These are phyloP conservation scores for Chlorencoelia australis DNA, from an alignment of 2,329 filamentous ascomycete species.

Conservation along the genomic window DNA sequence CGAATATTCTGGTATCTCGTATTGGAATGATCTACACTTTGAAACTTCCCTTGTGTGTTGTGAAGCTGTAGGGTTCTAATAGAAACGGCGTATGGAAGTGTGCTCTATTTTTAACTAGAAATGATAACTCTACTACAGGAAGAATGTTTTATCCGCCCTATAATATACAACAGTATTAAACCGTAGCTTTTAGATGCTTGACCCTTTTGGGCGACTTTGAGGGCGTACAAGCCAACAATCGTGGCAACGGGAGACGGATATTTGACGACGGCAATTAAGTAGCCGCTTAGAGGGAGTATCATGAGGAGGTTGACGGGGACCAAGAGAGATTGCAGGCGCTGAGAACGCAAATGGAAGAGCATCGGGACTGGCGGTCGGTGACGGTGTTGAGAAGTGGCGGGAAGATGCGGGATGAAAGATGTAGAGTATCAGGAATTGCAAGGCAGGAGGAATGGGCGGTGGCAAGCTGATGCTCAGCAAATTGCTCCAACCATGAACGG, in stretches of 20 bases:
- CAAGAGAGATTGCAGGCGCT: not conserved
- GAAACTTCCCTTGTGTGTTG: too few species aligned
- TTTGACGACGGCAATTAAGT: not conserved
- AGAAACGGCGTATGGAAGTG: too few species aligned
- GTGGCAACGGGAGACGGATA: not conserved
- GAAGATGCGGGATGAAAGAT: conserved; percentile 8
- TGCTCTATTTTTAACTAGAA: too few species aligned
- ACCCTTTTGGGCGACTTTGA: too few species aligned
- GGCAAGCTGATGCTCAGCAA: too few species aligned
- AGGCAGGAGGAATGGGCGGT: conserved; percentile 10
- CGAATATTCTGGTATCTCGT: not conserved
- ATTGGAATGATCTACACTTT: too few species aligned
- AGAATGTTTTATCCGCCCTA: not conserved
- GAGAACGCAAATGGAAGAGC: not conserved
- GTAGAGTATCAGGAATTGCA: conserved; percentile 13
- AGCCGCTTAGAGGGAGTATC: not conserved
- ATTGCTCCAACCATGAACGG: conserved; percentile 11
- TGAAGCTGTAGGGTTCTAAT: too few species aligned
- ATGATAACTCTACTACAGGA: not conserved
- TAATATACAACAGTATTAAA: not conserved
- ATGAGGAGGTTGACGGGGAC: not conserved
- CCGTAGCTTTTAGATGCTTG: too few species aligned
- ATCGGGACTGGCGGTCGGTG: not conserved
- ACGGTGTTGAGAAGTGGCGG: not conserved
- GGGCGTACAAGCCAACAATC: not conserved